Evolutionary conservation across 1,139 yeast species (phyloP).

Genomic region (Schwanniomyces etchellsii): DNA sequence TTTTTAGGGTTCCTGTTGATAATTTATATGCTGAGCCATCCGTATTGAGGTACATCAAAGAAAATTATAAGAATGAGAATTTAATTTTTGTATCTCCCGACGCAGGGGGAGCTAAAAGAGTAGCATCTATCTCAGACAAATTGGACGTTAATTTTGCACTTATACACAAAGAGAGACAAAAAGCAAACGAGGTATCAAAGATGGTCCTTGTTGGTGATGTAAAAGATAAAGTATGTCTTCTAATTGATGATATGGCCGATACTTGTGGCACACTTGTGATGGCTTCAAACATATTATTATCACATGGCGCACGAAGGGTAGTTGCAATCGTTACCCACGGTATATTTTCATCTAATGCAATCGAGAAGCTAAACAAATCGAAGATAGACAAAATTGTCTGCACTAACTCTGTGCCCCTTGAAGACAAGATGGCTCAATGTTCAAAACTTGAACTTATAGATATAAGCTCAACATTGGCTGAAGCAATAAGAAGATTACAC

Average conservation of each 20-base stretch:
- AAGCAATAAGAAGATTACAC: constrained; percentile 91
- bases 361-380: constrained; percentile 74
- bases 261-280: constrained; percentile 96
- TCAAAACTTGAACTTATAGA: constrained; percentile 79
- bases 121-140: constrained; percentile 91
- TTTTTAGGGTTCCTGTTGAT: constrained; percentile 93
- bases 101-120: constrained; percentile 99
- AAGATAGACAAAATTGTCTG: constrained; percentile 78
- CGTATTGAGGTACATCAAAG: constrained; percentile 82
- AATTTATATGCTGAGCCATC: constrained; percentile 94
- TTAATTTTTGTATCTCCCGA: constrained; percentile 93
- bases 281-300: constrained; percentile 86
- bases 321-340: constrained; percentile 97
- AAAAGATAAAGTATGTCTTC: constrained; percentile 74
- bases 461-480: constrained; percentile 88
- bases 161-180: constrained; percentile 93
- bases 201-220: constrained; percentile 99
- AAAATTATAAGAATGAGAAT: constrained; percentile 56
- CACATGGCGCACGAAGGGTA: constrained; percentile 76
- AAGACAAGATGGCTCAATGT: constrained; percentile 65
- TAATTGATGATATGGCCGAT: constrained; percentile 98
- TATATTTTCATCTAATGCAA: constrained; percentile 82
- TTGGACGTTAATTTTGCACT: constrained; percentile 91
- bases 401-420: constrained; percentile 92
- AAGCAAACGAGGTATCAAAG: constrained; percentile 89